Base-by-base conservation (phyloP, 768 basidiomycete species). In the Asterophora parasitica region DNA sequence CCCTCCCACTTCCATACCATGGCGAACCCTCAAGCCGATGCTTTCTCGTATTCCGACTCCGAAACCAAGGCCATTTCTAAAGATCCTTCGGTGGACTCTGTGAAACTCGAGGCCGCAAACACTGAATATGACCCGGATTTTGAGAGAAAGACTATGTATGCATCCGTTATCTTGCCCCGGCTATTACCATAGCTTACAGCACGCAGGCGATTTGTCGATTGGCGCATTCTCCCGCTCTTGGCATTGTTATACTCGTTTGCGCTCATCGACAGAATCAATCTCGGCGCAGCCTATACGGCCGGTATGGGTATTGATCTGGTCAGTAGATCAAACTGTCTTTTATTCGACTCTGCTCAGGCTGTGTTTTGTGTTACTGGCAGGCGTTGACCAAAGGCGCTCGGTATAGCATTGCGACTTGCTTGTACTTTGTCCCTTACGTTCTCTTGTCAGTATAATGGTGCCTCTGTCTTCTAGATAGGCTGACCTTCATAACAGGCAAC, bases 391-490 rank as follows among this genome's bases (percentile, higher is more conserved):
- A 64, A 44, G 66, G 67, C 9, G 56, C 57, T 9, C 63, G 74
- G 31, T 74, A 63, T 53, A 73, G 66, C 48, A 70, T 74, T 40
- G 67, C 65, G 13, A 71, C 69, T 20, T 71, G 68, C 43, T 51
- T 74, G 10, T 74, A 73, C 43, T 75, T 74, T 50, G 64, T 73
- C 5, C 74, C 73, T 10, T 76, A 75, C 49, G 68, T 72, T 42
- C 43, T 75, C 6, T 56, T 75, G 74, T 74, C 28, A 31, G 70
- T 59, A 19, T 20, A 32, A 19, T 33, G 2, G 15, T 36, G 26
- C 11, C 23, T 32, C 39, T 45, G 15, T 48, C 23, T 47, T 31
- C 32, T 12, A n/a, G 2, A 23, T n/a, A 32, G 11, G 17, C 48
- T 55, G 43, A 52, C 3, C n/a, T 38, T 37, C 26, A 32, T 30